phyloP scores from a whole-genome alignment of 2,329 filamentous ascomycete species.

The Penicillium sp. region DNA sequence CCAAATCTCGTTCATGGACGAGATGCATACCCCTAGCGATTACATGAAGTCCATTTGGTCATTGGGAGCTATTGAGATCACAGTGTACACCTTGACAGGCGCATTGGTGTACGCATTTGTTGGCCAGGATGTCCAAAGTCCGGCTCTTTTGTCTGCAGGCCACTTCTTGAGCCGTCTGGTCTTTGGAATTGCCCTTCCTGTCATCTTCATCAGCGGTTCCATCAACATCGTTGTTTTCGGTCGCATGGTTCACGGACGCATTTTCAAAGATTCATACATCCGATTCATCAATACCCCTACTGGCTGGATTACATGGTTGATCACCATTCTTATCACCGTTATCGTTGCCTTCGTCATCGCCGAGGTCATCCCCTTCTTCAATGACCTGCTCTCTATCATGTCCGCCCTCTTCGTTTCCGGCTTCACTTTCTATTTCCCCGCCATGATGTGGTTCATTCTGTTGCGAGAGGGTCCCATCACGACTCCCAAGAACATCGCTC shows the following conservation, averaged over 20 bases:
- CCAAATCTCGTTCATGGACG: conserved; percentile 22
- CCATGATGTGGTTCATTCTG: conserved; percentile 42
- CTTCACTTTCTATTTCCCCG: conserved; percentile 76
- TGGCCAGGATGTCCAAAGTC: conserved; percentile 33
- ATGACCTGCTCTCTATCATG: conserved; percentile 55
- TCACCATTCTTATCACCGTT: conserved; percentile 58
- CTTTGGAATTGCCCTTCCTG: conserved; percentile 37
- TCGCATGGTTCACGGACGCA: conserved; percentile 37
- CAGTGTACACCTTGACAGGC: conserved; percentile 28
- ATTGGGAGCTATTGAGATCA: conserved; percentile 22
- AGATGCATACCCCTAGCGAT: conserved; percentile 21
- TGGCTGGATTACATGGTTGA: conserved; percentile 38
- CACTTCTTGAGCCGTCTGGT: conserved; percentile 30
- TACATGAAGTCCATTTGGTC: conserved; percentile 29
- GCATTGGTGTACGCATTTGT: conserved; percentile 37
- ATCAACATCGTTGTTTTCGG: conserved; percentile 39
- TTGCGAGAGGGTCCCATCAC: conserved; percentile 31
- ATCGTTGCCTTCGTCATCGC: conserved; percentile 81
- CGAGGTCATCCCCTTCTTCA: conserved; percentile 85
- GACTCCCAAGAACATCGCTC: conserved; percentile 51
- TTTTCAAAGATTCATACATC: conserved; percentile 38
- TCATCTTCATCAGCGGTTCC: conserved; percentile 41
- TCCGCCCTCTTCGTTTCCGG: conserved; percentile 78
- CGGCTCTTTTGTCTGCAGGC: conserved; percentile 35
- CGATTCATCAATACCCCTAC: conserved; percentile 38